These are phyloP conservation scores for Nadsonia starkeyi-henricii DNA, from an alignment of 1,139 yeast genomes.

Conservation along the genomic window DNA sequence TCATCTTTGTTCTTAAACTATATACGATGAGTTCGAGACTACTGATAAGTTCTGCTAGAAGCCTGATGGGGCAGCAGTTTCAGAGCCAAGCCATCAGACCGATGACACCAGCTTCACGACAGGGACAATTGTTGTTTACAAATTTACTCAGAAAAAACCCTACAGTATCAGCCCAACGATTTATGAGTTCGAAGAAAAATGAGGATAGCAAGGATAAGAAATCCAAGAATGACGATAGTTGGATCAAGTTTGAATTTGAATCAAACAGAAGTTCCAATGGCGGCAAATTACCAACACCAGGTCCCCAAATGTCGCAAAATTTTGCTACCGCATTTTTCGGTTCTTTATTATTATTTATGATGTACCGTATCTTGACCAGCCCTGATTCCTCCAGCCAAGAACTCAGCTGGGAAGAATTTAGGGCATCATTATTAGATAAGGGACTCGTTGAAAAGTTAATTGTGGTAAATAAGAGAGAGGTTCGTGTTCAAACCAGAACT, in stretches of 20 bases:
- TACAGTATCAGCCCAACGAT: neutral
- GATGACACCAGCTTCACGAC: neutral
- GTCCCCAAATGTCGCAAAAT: neutral
- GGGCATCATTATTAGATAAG: conserved; percentile 61
- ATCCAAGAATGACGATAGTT: neutral
- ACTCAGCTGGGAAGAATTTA: conserved; percentile 83
- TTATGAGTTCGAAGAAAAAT: neutral
- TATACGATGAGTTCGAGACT: neutral
- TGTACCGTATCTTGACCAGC: conserved; percentile 2
- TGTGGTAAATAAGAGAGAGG: conserved; percentile 66
- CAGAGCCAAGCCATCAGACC: neutral
- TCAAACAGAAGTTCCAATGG: neutral
- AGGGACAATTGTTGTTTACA: neutral
- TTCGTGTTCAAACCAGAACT: conserved; percentile 32
- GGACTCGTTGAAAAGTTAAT: conserved; percentile 68
- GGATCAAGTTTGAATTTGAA: neutral
- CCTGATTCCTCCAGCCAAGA: conserved; percentile 9
- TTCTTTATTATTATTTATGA: neutral
- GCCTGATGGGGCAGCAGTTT: neutral
- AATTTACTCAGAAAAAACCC: neutral
- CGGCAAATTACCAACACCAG: neutral
- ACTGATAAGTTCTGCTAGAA: neutral
- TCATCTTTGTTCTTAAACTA: too few species aligned
- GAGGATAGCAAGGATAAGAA: neutral
- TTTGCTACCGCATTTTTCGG: neutral